Evolutionary conservation across 768 basidiomycete species (phyloP), one percentile per base, ranked within the genome.

Genomic region (Gyrodon lividus): DNA sequence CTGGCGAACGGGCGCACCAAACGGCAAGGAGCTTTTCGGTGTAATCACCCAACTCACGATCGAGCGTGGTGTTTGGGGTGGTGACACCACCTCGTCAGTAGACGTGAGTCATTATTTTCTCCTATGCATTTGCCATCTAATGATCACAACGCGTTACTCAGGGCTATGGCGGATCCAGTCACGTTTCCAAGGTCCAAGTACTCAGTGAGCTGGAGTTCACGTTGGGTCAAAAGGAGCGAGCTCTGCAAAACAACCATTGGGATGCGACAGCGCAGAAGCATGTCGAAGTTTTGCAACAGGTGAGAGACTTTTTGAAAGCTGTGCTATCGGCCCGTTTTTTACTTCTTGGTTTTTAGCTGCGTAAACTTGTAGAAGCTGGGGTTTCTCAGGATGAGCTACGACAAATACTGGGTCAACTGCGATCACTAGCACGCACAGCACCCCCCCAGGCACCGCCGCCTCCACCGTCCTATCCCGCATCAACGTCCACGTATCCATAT

Each of bases 1-100:
- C 6, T 99, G 97, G 97, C 80, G 94, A 35, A 87, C 84, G 20
- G 93, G 92, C 14, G 86, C 88, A 13, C 87, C 90, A 2, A 79
- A 77, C 30, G 82, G 89, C 31, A 82, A 82, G 46, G 90, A 95
- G 64, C 76, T 99, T 2, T 99, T 98, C 65, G 89, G 93, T 38
- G 71, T 81, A 24, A 80, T 81, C 2, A 80, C 89, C 17, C 94
- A 98, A 66, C 72, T 83, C 38, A 81, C 84, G 14, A 89, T 98
- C 55, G 97, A 98, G 69, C 79, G 84, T 17, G 85, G 86, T 31
- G 81, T 92, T 28, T 92, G 90, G 87, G 86, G 84, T 24, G 77
- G 79, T 30, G 76, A 77, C 43, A 74, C 74, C 14, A 59, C 72
- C 20, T 68, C 67, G 43, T 57, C 55, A 20, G 54, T 61, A 14